Base-by-base conservation (phyloP, 208 protist genomes). In the Wallacemonas sp. region DNA sequence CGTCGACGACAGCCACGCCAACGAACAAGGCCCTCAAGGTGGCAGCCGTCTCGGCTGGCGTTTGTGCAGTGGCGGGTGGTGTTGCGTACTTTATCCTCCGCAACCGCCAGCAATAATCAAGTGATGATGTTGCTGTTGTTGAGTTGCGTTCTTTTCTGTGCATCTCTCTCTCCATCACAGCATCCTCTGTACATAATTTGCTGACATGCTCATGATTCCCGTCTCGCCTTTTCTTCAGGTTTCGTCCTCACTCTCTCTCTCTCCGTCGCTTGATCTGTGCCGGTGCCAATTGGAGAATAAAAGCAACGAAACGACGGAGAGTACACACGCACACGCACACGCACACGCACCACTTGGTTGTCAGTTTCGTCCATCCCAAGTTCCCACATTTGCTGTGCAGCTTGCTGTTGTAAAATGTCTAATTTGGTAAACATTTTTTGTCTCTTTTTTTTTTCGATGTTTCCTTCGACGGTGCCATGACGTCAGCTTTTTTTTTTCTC, bases 31-130 rank as follows among this genome's bases (percentile, higher is more conserved):
- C 43, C 8, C 4, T 41, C 30, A 39, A 16, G n/a, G n/a, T 19
- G 5, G 32, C 38, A 2, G 5, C 23, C 3, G 52, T 9, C 6
- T 9, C 23, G 12, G 24, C 52, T 21, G 30, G 30, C 27, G 19
- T 58, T 8, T 34, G 36, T 5, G 56, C 56, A 14, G 36, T 62
- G 23, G 60, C 60, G 38, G 41, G 19, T 65, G 60, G 60, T 23
- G 60, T 27, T 2, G 43, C 29, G 16, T 39, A 39, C 30, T 58
- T 33, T 8, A 12, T 58, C 4, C 26, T 58, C 9, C 52, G 52
- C 1, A 24, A n/a, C 52, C 0, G 38, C 9, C 52, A 43, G 9
- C 30, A 19, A 1, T 58, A 33, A 55, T 55, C 17, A 23, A 5
- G 4, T 6, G 19, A 41, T 41, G 33, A 56, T 2, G 2, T 41